Conservation (phyloP, 441 rosid species). For the Lepidium campestre region DNA sequence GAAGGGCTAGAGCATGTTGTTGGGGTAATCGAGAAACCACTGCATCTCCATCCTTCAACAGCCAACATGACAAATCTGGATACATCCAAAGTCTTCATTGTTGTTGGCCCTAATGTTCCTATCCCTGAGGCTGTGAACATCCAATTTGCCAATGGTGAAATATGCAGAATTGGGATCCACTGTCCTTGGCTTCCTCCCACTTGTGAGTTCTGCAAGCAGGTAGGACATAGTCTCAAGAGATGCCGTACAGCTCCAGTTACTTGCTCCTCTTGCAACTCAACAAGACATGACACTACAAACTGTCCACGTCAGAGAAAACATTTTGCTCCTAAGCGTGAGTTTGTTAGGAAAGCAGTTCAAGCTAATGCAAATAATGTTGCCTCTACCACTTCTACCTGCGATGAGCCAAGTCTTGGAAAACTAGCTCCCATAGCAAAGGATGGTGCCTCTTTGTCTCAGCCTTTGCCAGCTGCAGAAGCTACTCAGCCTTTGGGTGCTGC, state of each 20-base stretch:
- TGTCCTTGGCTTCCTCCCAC: neutral
- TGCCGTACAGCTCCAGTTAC: neutral
- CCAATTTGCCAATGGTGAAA: neutral
- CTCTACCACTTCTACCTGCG: too few species aligned
- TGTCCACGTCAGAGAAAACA: neutral
- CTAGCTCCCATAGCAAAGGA: too few species aligned
- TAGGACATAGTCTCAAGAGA: neutral
- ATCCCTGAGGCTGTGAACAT: neutral
- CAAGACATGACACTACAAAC: rapidly evolving
- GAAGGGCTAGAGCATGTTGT: neutral
- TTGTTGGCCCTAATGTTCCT: neutral
- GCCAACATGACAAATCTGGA: neutral
- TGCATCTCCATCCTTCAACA: neutral
- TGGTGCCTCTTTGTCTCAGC: too few species aligned
- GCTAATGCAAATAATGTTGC: too few species aligned
- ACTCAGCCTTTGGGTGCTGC: too few species aligned
- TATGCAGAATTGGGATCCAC: neutral
- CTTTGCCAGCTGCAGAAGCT: too few species aligned
- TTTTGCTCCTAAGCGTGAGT: too few species aligned
- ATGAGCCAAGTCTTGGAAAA: too few species aligned
- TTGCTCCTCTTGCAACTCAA: neutral
- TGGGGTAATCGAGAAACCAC: neutral
- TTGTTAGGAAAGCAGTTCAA: too few species aligned
- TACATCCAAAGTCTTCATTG: neutral
- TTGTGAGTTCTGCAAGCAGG: neutral